These are phyloP conservation scores for Hypocrella siamensis DNA, from an alignment of 2,329 filamentous ascomycete genomes.

Conservation along the genomic window DNA sequence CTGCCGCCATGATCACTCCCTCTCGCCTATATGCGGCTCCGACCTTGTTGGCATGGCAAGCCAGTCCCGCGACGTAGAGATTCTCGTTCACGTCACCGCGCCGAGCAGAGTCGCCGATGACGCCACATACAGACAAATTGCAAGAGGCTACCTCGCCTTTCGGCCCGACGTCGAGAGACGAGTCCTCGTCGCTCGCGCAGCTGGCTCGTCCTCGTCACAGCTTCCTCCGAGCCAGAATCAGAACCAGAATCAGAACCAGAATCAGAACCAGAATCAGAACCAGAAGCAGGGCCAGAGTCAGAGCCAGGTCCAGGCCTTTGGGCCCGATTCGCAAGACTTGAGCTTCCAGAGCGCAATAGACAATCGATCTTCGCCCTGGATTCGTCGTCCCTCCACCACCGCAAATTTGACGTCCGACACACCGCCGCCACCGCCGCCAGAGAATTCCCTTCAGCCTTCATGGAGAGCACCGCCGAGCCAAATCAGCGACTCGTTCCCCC, in stretches of 20 bases:
- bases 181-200: no score
- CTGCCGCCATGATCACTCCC: no score
- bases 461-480: conserved; percentile 31
- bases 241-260: no score
- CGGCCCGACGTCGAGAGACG: conserved; percentile 11
- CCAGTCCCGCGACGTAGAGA: conserved; percentile 25
- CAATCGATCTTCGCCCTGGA: conserved; percentile 21
- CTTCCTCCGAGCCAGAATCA: no score
- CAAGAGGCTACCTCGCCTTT: conserved; percentile 35
- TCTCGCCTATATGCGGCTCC: background rate
- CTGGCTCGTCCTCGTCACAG: no score
- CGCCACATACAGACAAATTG: conserved; percentile 30
- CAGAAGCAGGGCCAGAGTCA: no score
- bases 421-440: conserved; percentile 4
- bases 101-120: conserved; percentile 33
- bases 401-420: background rate
- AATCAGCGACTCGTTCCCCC: conserved; percentile 38
- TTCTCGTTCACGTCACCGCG: conserved; percentile 39
- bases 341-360: conserved; percentile 30
- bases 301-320: no score
- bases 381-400: conserved; percentile 4
- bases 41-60: conserved; percentile 9
- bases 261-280: no score
- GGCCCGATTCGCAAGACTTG: conserved; percentile 20
- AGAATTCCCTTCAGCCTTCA: no score